A percentile compares a stretch with the other conserved stretches of the same genome.
Evolutionary conservation across 1,139 yeast species (phyloP).

Genomic region (Yamadazyma friedrichii): DNA sequence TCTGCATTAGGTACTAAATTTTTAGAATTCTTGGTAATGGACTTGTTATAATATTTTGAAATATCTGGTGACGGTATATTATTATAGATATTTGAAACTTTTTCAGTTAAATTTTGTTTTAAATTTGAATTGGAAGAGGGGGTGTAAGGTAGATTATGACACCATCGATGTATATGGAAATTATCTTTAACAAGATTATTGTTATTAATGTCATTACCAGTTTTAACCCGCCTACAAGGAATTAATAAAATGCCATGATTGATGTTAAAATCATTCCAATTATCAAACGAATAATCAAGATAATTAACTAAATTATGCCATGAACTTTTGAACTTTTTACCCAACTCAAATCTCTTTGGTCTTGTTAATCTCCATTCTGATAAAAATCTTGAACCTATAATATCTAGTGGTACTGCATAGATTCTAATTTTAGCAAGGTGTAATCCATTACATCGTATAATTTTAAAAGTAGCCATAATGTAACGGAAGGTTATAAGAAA

Average conservation of each 20-base stretch:
- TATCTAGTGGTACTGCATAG: constrained; percentile 50
- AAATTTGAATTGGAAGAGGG: background rate
- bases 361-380: constrained; percentile 27
- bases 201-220: background rate
- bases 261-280: constrained; percentile 12
- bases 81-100: constrained; percentile 35
- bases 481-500: constrained; percentile 40
- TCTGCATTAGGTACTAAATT: constrained; percentile 18
- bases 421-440: constrained; percentile 40
- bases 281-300: constrained; percentile 32
- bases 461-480: constrained; percentile 45
- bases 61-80: constrained; percentile 40
- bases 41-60: constrained; percentile 16
- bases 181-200: constrained; percentile 10
- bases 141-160: constrained; percentile 10
- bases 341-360: constrained; percentile 19
- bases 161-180: constrained; percentile 36
- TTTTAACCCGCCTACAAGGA: constrained; percentile 5
- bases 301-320: constrained; percentile 27
- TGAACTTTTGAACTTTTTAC: constrained; percentile 25
- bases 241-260: constrained; percentile 10
- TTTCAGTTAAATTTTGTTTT: constrained; percentile 16
- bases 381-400: constrained; percentile 32
- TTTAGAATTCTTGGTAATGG: constrained; percentile 2
- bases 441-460: constrained; percentile 12